Evolutionary conservation across 78 protist genomes (phyloP), one percentile per base, ranked within the genome.

Genomic region (Dictyostelium intermedium): DNA sequence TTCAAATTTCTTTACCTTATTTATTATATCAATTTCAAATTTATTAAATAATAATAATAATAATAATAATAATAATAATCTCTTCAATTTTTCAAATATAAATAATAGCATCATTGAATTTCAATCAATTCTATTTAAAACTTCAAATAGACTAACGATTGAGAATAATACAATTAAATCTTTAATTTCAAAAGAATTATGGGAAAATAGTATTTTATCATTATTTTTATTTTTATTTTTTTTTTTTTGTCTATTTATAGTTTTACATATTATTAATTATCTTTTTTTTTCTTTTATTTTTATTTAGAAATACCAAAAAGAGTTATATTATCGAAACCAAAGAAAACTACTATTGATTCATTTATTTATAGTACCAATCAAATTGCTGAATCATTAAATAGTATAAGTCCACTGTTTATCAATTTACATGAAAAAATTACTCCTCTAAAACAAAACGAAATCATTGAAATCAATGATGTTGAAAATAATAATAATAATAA

Each of bases 1-100:
- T 20, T 86, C 92, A 23, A 86, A 86, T 77, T 77, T 45, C 27
- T 86, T 70, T 86, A 60, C 92, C 20, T 18, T 77, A 2, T 20
- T 86, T 9, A 77, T 86, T 3, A 35, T 84, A 23, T 30, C 34
- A 30, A 39, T 35, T 41, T 79, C 84, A 25, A 79, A 79, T 35
- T 8, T 81, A 27, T 30, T 81, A 35, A 50, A 81, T 18, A 56
- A 27, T 13, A 1, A 70, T 13, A 3, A 4, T 11, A 14, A 14
- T 34, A n/a, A 8, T 41, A 4, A 27, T 37, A 35, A 18, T 30
- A 8, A 3, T 69, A 37, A 2, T 32, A 32, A 14, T 34, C 4
- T 34, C 9, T 27, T 27, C 2, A 66, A 66, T 27, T 27, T 27
- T 11, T 77, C 50, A 10, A 25, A 77, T 43, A 41, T 34, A 23